Percentiles rank a stretch among this genome's conserved stretches.
Evolutionary conservation across 1,139 yeast genomes (phyloP).

Genomic region (Sugiyamaella xylanicola): DNA sequence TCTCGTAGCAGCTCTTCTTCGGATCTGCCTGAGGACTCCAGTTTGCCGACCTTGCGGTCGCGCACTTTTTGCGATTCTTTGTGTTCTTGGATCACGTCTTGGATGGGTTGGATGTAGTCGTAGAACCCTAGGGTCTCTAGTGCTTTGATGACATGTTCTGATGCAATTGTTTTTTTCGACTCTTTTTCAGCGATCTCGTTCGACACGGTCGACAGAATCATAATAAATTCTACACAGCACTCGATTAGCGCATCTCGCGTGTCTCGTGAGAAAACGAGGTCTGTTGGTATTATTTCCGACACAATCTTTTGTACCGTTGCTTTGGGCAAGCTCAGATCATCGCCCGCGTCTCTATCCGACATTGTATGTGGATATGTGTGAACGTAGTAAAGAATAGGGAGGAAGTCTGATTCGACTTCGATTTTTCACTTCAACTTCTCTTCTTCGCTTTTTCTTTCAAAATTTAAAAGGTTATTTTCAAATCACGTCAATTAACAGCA

Average conservation of each 20-base stretch:
- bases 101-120: constrained; percentile 80
- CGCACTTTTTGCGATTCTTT: constrained; percentile 77
- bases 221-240: constrained; percentile 93
- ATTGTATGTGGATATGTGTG: constrained; percentile 21
- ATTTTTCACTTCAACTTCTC: not conserved
- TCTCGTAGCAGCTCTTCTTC: constrained; percentile 91
- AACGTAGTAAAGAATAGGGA: too few species aligned
- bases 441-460: too few species aligned
- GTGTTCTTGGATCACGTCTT: constrained; percentile 80
- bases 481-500: too few species aligned
- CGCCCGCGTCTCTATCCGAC: constrained; percentile 41
- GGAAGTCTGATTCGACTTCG: too few species aligned
- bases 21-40: constrained; percentile 86
- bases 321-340: constrained; percentile 48
- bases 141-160: constrained; percentile 94
- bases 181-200: constrained; percentile 97
- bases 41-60: constrained; percentile 89
- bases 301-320: constrained; percentile 95
- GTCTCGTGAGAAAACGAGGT: constrained; percentile 85
- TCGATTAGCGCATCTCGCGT: constrained; percentile 95
- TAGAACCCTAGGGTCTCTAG: constrained; percentile 84
- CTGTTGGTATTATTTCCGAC: constrained; percentile 83
- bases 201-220: constrained; percentile 90
- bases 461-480: too few species aligned
- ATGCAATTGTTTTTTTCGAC: constrained; percentile 92